phyloP scores from a whole-genome alignment of 805 yeast genomes.

The Kockiozyma suomiensis region DNA sequence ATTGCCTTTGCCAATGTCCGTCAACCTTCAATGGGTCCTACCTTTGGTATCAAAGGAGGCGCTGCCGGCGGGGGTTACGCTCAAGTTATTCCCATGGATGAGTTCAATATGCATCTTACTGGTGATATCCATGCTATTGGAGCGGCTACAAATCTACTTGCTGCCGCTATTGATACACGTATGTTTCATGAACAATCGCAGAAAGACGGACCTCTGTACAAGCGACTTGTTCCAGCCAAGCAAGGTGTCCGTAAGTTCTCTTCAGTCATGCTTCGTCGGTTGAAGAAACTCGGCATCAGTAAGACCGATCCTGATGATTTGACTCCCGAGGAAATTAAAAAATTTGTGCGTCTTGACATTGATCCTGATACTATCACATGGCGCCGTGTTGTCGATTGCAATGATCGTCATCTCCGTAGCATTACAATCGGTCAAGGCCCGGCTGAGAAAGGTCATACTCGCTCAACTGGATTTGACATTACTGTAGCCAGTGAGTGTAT shows the following conservation, averaged over 20 bases:
- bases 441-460: slow-evolving; percentile 84
- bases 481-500: slow-evolving; percentile 95
- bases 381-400: slow-evolving; percentile 91
- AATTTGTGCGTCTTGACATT: slow-evolving; percentile 81
- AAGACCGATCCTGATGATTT: slow-evolving; percentile 80
- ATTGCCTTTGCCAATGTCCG: slow-evolving; percentile 92
- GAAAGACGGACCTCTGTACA: slow-evolving; percentile 76
- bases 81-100: slow-evolving; percentile 98
- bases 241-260: slow-evolving; percentile 80
- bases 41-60: slow-evolving; percentile 98
- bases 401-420: slow-evolving; percentile 87
- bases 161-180: slow-evolving; percentile 96
- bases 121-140: slow-evolving; percentile 97
- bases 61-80: slow-evolving; percentile 99
- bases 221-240: slow-evolving; percentile 82
- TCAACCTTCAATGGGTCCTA: slow-evolving; percentile 99
- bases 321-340: slow-evolving; percentile 70
- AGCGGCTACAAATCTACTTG: slow-evolving; percentile 88
- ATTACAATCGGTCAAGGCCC: slow-evolving; percentile 89
- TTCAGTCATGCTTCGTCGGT: slow-evolving; percentile 73
- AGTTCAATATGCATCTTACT: slow-evolving; percentile 94
- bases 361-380: slow-evolving; percentile 91
- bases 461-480: slow-evolving; percentile 91
- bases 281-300: slow-evolving; percentile 76
- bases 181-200: slow-evolving; percentile 93